Conservation (phyloP, 805 yeast species). For the Saccharomycopsis javanensis region DNA sequence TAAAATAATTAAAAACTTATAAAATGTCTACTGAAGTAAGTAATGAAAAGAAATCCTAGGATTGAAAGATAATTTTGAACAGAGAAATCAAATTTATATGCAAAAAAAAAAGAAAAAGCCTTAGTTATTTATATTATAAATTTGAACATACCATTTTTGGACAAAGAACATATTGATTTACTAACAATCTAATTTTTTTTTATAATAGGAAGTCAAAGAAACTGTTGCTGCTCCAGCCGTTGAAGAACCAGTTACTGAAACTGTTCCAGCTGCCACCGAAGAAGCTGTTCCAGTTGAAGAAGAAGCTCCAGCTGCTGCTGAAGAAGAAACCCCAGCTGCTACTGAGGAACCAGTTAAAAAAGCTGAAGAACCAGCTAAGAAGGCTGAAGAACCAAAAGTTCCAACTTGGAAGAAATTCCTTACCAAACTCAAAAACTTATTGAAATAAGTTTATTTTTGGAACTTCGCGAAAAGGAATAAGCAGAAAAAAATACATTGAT, state of each 20-base stretch:
- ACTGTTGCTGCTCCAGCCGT: constrained; percentile 5
- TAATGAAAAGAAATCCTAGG: not conserved
- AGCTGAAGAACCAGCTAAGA: constrained; percentile 8
- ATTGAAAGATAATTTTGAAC: too few species aligned
- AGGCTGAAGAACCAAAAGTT: constrained; percentile 13
- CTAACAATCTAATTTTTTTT: not conserved
- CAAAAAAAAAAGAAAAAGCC: too few species aligned
- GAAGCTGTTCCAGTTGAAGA: constrained; percentile 9
- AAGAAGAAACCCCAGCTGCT: constrained; percentile 7
- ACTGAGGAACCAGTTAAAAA: constrained; percentile 6
- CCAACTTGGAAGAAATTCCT: constrained; percentile 16
- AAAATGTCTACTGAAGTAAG: constrained; percentile 2
- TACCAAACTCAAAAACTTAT: constrained; percentile 17
- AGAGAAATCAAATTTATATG: too few species aligned
- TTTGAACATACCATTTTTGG: too few species aligned
- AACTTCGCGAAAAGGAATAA: too few species aligned
- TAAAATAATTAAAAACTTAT: too few species aligned
- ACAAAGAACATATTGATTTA: too few species aligned
- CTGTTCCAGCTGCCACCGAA: constrained; percentile 11
- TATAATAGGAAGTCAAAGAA: constrained; percentile 1
- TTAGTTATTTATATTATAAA: too few species aligned
- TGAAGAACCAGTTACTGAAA: constrained; percentile 3
- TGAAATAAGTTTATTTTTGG: constrained; percentile 13
- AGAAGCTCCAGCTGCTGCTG: not conserved
- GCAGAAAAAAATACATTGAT: too few species aligned